These are phyloP conservation scores for Davidsoniella australis DNA, from an alignment of 2,329 filamentous ascomycete species.

Conservation along the genomic window DNA sequence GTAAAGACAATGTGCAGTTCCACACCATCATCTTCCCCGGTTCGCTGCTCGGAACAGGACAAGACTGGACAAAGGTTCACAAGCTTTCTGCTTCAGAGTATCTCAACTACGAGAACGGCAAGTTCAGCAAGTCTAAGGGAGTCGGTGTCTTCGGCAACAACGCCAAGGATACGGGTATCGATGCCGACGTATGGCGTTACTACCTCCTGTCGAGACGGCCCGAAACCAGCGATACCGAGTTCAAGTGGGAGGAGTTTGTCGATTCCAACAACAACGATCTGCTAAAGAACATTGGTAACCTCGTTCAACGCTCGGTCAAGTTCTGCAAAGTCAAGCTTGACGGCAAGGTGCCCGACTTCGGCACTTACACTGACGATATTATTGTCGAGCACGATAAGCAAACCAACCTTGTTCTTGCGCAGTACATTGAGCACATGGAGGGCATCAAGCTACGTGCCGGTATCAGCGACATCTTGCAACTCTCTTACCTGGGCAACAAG, in stretches of 20 bases:
- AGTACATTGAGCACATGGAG: slow-evolving; percentile 53
- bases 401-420: slow-evolving; percentile 46
- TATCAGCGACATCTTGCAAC: slow-evolving; percentile 45
- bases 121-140: slow-evolving; percentile 82
- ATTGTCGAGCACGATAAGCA: slow-evolving; percentile 40
- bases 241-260: slow-evolving; percentile 75
- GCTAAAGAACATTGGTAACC: slow-evolving; percentile 58
- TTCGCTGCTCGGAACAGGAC: slow-evolving; percentile 65
- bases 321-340: slow-evolving; percentile 62
- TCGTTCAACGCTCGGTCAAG: slow-evolving; percentile 59
- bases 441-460: slow-evolving; percentile 53
- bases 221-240: slow-evolving; percentile 73
- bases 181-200: slow-evolving; percentile 82
- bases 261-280: slow-evolving; percentile 77
- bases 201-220: slow-evolving; percentile 76
- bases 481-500: slow-evolving; percentile 40
- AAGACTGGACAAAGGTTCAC: slow-evolving; percentile 80
- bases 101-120: slow-evolving; percentile 73
- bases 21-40: slow-evolving; percentile 64
- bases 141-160: slow-evolving; percentile 86
- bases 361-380: slow-evolving; percentile 36
- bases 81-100: slow-evolving; percentile 78
- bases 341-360: slow-evolving; percentile 44
- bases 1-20: slow-evolving; percentile 58
- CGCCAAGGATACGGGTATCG: slow-evolving; percentile 70